Evolutionary conservation across 2,329 filamentous ascomycete species (phyloP), one percentile per base, ranked within the genome.

Genomic region (Tolypocladium pustulatum): DNA sequence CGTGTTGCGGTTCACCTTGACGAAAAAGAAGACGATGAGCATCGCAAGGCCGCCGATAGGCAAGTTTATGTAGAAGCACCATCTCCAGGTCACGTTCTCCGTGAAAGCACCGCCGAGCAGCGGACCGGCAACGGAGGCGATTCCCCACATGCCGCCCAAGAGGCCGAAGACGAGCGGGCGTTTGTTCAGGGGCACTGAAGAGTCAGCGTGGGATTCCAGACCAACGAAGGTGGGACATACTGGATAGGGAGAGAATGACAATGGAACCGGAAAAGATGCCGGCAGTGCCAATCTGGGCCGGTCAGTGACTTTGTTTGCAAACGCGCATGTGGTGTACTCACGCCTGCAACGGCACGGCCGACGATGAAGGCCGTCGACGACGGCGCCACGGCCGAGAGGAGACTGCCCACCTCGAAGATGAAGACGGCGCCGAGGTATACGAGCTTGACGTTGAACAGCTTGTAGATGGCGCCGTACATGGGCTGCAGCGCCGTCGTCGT

Each of bases 131-230:
- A 81, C 78, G 34, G 71, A 74, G 49, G 80, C 80, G 55, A 85
- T 75, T 20, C 81, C 82, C 69, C 78, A 84, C 72, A 83, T 81
- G 55, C 75, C 78, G 13, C 78, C 79, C 46, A 84, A 74, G 46
- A 83, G 66, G 32, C 81, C 81, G 57, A 81, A 81, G 30, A 78
- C 81, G 36, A 81, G 68, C 9, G 78, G 82, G 37, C 82, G 73
- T 64, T 81, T 80, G 9, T 76, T 69, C 10, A 85, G 73, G 5
- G 82, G 81, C 54, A 84, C 78, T 72, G 15, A 2, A 9, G 3
- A 34, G 25, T 22, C 20, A 22, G 57, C 63, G 57, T 61, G 20
- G 22, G 8, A 27, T 13, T 8, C 5, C n/a, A n/a, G n/a, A n/a
- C 3, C 20, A 17, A 4, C 10, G 32, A 15, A 13, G 2, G n/a